A percentile compares a stretch with the other conserved stretches of the same genome.
These are phyloP conservation scores for Phytophthora multivora DNA, from an alignment of 352 stramenopile genomes.

Conservation along the genomic window DNA sequence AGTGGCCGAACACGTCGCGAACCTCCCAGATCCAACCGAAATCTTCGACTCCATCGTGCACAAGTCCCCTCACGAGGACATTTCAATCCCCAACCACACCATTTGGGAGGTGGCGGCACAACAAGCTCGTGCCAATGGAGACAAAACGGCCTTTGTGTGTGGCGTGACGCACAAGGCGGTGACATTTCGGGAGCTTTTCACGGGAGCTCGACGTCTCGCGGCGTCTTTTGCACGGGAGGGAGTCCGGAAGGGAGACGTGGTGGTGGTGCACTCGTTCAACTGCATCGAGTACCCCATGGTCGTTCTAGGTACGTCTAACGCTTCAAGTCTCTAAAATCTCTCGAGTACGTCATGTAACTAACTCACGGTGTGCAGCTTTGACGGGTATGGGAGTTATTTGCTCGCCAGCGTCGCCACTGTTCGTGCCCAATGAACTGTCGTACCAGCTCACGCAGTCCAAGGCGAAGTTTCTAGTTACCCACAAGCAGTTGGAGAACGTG, in stretches of 20 bases:
- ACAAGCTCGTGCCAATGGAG: slow-evolving; percentile 33
- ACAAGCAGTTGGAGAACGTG: slow-evolving; percentile 39
- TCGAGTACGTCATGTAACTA: slow-evolving; percentile 4
- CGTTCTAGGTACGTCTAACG: slow-evolving; percentile 42
- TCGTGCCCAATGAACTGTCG: slow-evolving; percentile 42
- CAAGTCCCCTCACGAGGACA: slow-evolving; percentile 41
- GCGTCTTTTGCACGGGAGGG: slow-evolving; percentile 44
- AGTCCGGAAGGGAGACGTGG: slow-evolving; percentile 50
- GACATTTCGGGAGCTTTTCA: slow-evolving; percentile 47
- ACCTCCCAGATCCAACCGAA: slow-evolving; percentile 10
- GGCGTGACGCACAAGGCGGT: slow-evolving; percentile 45
- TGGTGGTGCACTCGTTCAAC: slow-evolving; percentile 64
- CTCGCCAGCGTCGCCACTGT: slow-evolving; percentile 51
- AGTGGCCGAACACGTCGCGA: slow-evolving; percentile 15
- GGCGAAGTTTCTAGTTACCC: slow-evolving; percentile 47
- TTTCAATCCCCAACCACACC: slow-evolving; percentile 43
- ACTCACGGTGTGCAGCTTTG: slow-evolving; percentile 30
- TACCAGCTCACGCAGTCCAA: slow-evolving; percentile 45
- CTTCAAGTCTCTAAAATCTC: background rate
- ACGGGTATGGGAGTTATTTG: slow-evolving; percentile 48
- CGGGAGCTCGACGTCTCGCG: slow-evolving; percentile 34
- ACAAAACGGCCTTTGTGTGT: slow-evolving; percentile 50
- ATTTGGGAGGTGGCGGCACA: slow-evolving; percentile 52
- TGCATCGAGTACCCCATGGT: slow-evolving; percentile 67
- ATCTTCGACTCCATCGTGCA: slow-evolving; percentile 42